These are phyloP conservation scores for Platanus orientalis DNA, from an alignment of 164 flowering plant genomes.

Conservation along the genomic window DNA sequence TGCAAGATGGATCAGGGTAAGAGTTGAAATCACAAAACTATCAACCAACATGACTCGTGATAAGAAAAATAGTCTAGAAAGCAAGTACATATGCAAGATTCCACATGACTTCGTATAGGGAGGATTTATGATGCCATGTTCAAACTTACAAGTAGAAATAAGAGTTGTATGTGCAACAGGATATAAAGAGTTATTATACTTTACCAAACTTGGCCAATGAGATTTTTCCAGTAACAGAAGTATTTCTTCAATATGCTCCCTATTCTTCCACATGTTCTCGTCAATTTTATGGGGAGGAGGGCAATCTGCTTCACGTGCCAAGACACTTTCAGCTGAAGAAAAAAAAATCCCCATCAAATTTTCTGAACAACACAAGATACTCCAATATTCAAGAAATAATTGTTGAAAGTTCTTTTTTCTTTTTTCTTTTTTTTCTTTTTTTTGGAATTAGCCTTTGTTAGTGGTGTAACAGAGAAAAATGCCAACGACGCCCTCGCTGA, in stretches of 20 bases:
- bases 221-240: constrained; percentile 60
- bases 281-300: constrained; percentile 84
- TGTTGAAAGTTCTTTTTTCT: neutral
- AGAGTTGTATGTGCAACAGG: neutral
- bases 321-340: constrained; percentile 39
- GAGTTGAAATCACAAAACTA: neutral
- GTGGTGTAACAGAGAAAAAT: no score
- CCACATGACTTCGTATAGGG: neutral
- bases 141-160: neutral
- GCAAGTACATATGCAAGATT: no score
- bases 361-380: neutral
- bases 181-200: neutral
- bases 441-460: no score
- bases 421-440: no score
- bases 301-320: constrained; percentile 52
- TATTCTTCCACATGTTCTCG: constrained; percentile 96
- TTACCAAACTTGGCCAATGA: constrained; percentile 64
- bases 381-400: constrained; percentile 1
- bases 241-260: constrained; percentile 89
- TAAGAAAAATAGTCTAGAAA: neutral
- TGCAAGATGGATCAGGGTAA: neutral
- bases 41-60: neutral
- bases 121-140: neutral
- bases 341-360: constrained; percentile 6
- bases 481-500: no score